These are phyloP conservation scores for Seminavis robusta DNA, from an alignment of 108 stramenopile species.

Conservation along the genomic window DNA sequence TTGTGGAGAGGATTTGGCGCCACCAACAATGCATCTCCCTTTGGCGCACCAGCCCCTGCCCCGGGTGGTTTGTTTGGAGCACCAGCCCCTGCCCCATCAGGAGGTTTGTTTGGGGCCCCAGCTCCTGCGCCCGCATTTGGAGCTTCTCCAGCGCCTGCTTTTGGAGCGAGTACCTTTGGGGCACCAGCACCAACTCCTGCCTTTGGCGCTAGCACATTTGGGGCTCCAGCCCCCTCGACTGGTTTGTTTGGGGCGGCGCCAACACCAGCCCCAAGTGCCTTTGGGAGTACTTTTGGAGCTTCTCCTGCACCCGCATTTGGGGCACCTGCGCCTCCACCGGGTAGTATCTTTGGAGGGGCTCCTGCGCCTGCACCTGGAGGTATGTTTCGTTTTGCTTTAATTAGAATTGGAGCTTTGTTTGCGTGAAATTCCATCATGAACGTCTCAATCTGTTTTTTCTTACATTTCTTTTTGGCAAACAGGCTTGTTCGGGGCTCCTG, in stretches of 20 bases:
- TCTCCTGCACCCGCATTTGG: slow-evolving; percentile 48
- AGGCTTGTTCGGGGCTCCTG: slow-evolving; percentile 38
- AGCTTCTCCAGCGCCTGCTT: slow-evolving; percentile 37
- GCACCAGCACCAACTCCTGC: slow-evolving; percentile 54
- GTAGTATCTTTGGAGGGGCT: slow-evolving; percentile 63
- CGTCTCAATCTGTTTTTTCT: too few relatives aligned
- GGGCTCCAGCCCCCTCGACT: slow-evolving; percentile 44
- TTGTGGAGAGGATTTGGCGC: too few relatives aligned
- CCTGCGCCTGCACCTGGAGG: slow-evolving; percentile 51
- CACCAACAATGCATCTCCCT: slow-evolving; percentile 24
- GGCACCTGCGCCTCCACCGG: slow-evolving; percentile 33
- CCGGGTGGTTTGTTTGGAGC: slow-evolving; percentile 39
- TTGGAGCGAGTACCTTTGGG: slow-evolving; percentile 43
- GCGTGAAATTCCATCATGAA: too few relatives aligned
- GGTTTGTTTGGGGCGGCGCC: slow-evolving; percentile 44
- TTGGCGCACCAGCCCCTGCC: slow-evolving; percentile 54
- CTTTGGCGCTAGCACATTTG: slow-evolving; percentile 45
- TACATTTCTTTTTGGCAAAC: slow-evolving; percentile 57
- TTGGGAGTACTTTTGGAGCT: slow-evolving; percentile 45
- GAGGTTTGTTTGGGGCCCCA: slow-evolving; percentile 48
- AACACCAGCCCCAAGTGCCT: slow-evolving; percentile 37
- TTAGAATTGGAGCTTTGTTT: too few relatives aligned
- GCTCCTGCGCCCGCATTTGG: slow-evolving; percentile 20
- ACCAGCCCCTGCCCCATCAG: slow-evolving; percentile 43
- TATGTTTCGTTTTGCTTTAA: too few relatives aligned